A percentile compares a stretch with the other conserved stretches of the same genome.
phyloP scores from a whole-genome alignment of 176 grass and related monocot species.

The Areca catechu region DNA sequence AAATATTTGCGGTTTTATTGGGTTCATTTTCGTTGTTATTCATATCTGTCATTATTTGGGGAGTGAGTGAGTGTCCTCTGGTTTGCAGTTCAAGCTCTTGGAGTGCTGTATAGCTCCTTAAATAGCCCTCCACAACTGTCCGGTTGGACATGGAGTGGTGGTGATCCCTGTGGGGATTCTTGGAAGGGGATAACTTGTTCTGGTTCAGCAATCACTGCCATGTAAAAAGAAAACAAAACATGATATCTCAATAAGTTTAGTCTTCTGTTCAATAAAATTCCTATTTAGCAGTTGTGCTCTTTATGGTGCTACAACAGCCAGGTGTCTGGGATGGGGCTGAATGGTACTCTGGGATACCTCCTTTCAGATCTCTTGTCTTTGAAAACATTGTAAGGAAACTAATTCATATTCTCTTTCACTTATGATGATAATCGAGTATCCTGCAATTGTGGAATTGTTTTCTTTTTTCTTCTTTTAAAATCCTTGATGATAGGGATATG shows the following conservation, averaged over 20 bases:
- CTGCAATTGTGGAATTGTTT: neutral
- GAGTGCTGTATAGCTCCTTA: slow-evolving; percentile 56
- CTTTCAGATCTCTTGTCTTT: slow-evolving; percentile 57
- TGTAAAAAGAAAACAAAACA: slow-evolving; percentile 27
- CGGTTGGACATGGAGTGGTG: slow-evolving; percentile 57
- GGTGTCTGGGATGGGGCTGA: slow-evolving; percentile 68
- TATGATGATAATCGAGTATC: neutral
- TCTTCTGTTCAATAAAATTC: slow-evolving; percentile 6
- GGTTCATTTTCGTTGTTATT: too few relatives aligned
- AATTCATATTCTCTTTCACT: slow-evolving; percentile 11
- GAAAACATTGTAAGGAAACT: slow-evolving; percentile 62
- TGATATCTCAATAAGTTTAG: too few relatives aligned
- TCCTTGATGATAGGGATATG: slow-evolving; percentile 58
- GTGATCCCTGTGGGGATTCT: slow-evolving; percentile 74
- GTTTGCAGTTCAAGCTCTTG: slow-evolving; percentile 60
- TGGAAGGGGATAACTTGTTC: slow-evolving; percentile 83
- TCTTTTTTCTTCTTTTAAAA: neutral
- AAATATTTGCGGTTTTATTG: too few relatives aligned
- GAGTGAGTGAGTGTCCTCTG: neutral
- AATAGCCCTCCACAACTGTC: slow-evolving; percentile 65
- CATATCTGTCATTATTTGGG: too few relatives aligned
- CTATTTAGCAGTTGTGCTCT: slow-evolving; percentile 9
- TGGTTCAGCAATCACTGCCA: slow-evolving; percentile 60
- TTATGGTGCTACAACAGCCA: slow-evolving; percentile 40
- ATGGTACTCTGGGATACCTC: slow-evolving; percentile 70